A percentile compares a stretch with the other conserved stretches of the same genome.
Conservation (phyloP, 768 basidiomycete genomes). For the Coprinopsis cinerea region DNA sequence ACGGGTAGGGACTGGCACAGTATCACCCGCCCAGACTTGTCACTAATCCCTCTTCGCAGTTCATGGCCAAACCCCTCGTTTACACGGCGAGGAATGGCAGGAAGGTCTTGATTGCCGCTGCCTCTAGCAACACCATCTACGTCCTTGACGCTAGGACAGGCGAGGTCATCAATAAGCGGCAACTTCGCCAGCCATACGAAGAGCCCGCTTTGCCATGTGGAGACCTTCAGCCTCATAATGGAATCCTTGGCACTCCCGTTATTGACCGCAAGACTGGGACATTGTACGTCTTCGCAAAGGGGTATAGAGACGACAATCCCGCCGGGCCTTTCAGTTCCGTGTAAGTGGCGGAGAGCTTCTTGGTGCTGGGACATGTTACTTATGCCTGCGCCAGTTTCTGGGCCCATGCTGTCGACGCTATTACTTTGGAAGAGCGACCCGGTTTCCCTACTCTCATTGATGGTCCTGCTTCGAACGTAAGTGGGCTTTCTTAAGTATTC, state of each 20-base stretch:
- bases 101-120: constrained; percentile 1
- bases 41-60: neutral
- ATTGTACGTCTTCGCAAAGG: constrained; percentile 4
- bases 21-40: neutral
- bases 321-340: constrained; percentile 4
- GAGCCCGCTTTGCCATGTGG: constrained; percentile 2
- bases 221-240: neutral
- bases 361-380: neutral
- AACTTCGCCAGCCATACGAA: neutral
- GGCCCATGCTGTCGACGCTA: neutral
- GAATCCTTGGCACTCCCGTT: constrained; percentile 1
- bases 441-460: neutral
- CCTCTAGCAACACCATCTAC: constrained; percentile 5
- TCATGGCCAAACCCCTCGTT: constrained; percentile 1
- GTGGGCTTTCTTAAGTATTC: neutral
- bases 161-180: neutral
- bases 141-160: constrained; percentile 5
- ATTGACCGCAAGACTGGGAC: constrained; percentile 1
- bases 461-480: neutral
- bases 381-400: neutral
- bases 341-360: neutral
- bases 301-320: neutral
- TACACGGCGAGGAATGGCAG: neutral
- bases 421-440: constrained; percentile 1
- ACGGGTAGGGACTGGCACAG: neutral